These are phyloP conservation scores for Citrullus mucosospermus DNA, from an alignment of 306 rosid genomes.

Conservation along the genomic window DNA sequence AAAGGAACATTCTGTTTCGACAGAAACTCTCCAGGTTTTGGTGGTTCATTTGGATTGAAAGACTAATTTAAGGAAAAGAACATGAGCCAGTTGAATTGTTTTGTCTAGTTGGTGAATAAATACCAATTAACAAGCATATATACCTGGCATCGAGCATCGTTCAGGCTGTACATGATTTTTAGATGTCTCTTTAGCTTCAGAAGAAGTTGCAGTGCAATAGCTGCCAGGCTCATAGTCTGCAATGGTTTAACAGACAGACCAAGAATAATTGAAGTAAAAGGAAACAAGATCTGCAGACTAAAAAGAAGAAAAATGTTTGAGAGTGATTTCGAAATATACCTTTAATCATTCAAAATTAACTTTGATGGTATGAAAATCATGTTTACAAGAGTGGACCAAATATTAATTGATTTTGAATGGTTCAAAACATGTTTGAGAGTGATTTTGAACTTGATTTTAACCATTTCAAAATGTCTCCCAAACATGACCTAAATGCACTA, in stretches of 20 bases:
- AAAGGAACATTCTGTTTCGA: slow-evolving; percentile 67
- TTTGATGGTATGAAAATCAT: no score
- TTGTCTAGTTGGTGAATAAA: not conserved
- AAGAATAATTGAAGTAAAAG: not conserved
- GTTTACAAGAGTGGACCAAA: no score
- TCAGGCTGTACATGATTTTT: slow-evolving; percentile 64
- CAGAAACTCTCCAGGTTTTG: slow-evolving; percentile 74
- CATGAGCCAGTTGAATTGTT: not conserved
- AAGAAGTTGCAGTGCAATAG: slow-evolving; percentile 83
- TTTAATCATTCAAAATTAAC: no score
- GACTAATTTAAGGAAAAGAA: slow-evolving; percentile 34
- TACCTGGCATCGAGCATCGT: slow-evolving; percentile 94
- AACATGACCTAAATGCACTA: not conserved
- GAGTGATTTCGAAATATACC: no score
- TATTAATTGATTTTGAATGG: no score
- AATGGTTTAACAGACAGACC: slow-evolving; percentile 7
- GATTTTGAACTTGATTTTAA: no score
- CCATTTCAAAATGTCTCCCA: no score
- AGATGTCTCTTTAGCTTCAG: slow-evolving; percentile 90
- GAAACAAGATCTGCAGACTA: not conserved
- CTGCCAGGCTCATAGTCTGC: slow-evolving; percentile 73
- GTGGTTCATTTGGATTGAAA: slow-evolving; percentile 67
- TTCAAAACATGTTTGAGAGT: no score
- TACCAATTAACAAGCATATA: slow-evolving; percentile 16
- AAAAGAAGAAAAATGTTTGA: no score